Base-by-base conservation (phyloP, 2,329 filamentous ascomycete species). In the Colletotrichum sp. region DNA sequence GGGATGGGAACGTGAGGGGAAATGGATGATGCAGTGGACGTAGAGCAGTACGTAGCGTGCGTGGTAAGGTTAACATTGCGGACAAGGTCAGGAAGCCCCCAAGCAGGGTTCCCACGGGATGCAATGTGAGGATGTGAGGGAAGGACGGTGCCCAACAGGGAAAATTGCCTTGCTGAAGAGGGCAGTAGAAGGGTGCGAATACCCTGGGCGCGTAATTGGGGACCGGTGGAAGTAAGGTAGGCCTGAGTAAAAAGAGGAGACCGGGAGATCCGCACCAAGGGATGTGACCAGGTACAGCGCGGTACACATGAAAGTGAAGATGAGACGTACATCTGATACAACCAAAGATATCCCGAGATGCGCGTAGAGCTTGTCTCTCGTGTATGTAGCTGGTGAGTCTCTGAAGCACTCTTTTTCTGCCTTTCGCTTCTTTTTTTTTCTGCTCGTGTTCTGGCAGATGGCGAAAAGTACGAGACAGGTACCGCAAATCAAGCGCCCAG, bases 211-310 rank as follows among this genome's bases (percentile, higher is more conserved):
- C 26, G 52, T 30, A 52, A 52, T 66, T 43, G 73, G 63, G 38
- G 64, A 67, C 69, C 32, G 56, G 62, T 34, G 73, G 59, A 38
- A 61, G 58, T 32, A 67, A 28, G 32, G 30, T 52, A 65, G 38
- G 34, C 16, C 28, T 21, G 59, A 61, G 21, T 55, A 21, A 38
- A 64, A 71, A 71, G 69, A 73, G 69, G 69, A 73, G 73, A 68
- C 58, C 73, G 73, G 73, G 73, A 75, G 73, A 75, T 75, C 73
- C 73, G 56, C 73, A 48, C 43, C 56, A 63, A 73, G 63, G 73
- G 63, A 67, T 48, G 52, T 61, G 64, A 34, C 58, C 14, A 26
- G 36, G 36, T 68, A 59, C 52, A 18, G 28, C 24, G 64, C 64
- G 48, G 43, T 55, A 48, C 66, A 24, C n/a, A 48, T 48, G 56